Evolutionary conservation across 1,139 yeast species (phyloP), one percentile per base, ranked within the genome.

Genomic region (Saccharomycopsis crataegensis): DNA sequence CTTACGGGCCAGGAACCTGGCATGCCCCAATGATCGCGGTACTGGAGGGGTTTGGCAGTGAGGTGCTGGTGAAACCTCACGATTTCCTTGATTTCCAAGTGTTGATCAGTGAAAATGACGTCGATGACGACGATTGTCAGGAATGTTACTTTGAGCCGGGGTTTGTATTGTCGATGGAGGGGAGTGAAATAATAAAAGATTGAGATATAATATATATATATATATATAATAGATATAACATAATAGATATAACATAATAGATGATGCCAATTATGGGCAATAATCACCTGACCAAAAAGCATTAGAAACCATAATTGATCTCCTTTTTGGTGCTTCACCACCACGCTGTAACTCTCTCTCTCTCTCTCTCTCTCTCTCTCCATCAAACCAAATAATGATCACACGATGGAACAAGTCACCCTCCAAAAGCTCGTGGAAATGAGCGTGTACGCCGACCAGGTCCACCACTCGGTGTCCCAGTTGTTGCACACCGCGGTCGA

Each of bases 1-100:
- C 96, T 0, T 91, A 91, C 65, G 96, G 89, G 0, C 80, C 79
- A 0, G 95, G 73, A 3, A 75, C 79, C 8, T 83, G 90, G 90
- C 98, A 91, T 66, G 96, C 97, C 0, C 98, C 98, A 1, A 91
- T 91, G 97, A 85, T 91, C 43, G 93, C 88, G 46, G 57, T 73
- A 45, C 22, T 47, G 17, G 33, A 50, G 16, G 33, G 80, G 76
- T 53, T 11, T n/a, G n/a, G 8, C 5, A 16, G 11, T 12, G 42
- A 34, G 41, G 8, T 6, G 8, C 32, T n/a, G 8, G 45, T 48
- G 14, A 33, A 36, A 6, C 77, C 77, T 45, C 64, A 67, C 8
- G 74, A 76, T 9, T 71, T 79, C 1, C 65, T 87, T 33, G 96
- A 90, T 63, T 91, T 90, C 71, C 91, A 89, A 2, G 97, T 91